phyloP scores from a whole-genome alignment of 306 rosid genomes.

The Sindora glabra region DNA sequence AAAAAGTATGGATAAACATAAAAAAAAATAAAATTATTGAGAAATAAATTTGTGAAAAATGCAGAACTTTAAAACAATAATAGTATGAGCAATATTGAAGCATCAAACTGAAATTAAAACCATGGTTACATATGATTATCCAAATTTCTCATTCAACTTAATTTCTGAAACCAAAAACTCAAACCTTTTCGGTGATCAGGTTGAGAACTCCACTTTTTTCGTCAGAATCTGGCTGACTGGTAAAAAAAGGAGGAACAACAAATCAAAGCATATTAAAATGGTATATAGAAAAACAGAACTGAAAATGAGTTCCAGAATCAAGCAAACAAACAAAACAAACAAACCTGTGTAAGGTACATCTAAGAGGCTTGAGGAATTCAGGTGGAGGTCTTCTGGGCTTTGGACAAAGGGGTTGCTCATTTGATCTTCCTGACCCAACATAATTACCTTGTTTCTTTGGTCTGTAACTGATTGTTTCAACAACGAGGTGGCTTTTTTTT shows the following conservation, averaged over 20 bases:
- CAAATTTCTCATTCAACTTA: too few relatives aligned
- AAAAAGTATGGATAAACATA: too few relatives aligned
- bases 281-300: too few relatives aligned
- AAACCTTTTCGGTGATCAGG: conserved; percentile 62
- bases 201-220: conserved; percentile 41
- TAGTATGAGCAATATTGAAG: too few relatives aligned
- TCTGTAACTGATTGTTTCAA: conserved; percentile 33
- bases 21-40: too few relatives aligned
- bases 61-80: too few relatives aligned
- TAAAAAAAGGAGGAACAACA: neutral
- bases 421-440: conserved; percentile 20
- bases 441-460: conserved; percentile 29
- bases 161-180: neutral
- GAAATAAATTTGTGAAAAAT: too few relatives aligned
- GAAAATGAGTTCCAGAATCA: too few relatives aligned
- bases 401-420: conserved; percentile 65
- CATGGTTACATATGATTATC: too few relatives aligned
- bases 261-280: neutral
- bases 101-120: too few relatives aligned
- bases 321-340: neutral
- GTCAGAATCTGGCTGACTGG: conserved; percentile 38
- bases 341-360: conserved; percentile 54
- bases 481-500: conserved; percentile 49
- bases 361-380: conserved; percentile 58
- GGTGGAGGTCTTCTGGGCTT: conserved; percentile 56